Evolutionary conservation across 2,329 filamentous ascomycete genomes (phyloP), one percentile per base, ranked within the genome.

Genomic region (Diaporthe ilicicola): DNA sequence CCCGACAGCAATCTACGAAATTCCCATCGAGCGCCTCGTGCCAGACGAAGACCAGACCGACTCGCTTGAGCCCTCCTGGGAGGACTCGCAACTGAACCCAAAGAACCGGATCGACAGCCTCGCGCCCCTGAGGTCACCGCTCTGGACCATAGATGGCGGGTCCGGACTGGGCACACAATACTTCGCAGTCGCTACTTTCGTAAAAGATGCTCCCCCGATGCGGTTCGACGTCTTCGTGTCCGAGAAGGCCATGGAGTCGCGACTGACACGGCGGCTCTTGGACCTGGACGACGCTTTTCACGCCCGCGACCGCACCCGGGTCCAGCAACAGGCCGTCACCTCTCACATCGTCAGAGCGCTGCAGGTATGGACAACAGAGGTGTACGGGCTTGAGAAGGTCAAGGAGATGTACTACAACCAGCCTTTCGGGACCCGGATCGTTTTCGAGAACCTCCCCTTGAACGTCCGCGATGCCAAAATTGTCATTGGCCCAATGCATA

Each of bases 51-150:
- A 42, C 34, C 22, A 39, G 34, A 54, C 53, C 59, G 62, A 61
- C 34, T 15, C 27, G 4, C 19, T 29, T 10, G 37, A 48, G 34
- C 13, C 51, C 10, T 42, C 74, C 17, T 90, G 88, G 88, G 76
- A 79, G 15, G 72, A 77, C 3, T 90, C 88, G 6, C 78, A 81
- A 50, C 80, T 90, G 51, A 91, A 91, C 73, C 89, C 88, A 9
- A 89, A 88, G 77, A 90, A 90, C 75, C 84, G 88, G 71, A 86
- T 90, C 76, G 84, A 90, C 76, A 89, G 87, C 73, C 83, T 91
- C 19, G 83, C 82, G 3, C 78, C 81, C 9, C 82, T 83, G 2
- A 62, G 74, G 17, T 74, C 79, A 0, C 83, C 87, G 2, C 77
- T 87, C 9, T 91, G 89, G 88, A 84, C 86, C 42, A 85, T 91